Percentiles rank a stretch among this genome's conserved stretches.
Conservation (phyloP, 2,329 filamentous ascomycete genomes). For the Cryphonectria naterciae region DNA sequence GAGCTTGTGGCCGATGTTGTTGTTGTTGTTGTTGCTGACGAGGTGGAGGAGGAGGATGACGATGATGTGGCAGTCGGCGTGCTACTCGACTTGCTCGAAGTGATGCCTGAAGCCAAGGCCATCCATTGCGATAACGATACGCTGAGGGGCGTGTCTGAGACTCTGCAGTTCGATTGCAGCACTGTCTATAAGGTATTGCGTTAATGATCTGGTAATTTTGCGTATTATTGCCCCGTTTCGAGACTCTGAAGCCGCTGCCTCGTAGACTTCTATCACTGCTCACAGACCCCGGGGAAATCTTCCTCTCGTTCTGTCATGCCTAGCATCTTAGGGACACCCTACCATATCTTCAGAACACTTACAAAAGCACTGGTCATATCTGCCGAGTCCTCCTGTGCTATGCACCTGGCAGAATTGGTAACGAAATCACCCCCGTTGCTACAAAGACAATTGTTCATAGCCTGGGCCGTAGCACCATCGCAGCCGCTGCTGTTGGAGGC, state of each 20-base stretch:
- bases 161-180: slow-evolving; percentile 48
- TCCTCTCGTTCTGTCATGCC: neutral
- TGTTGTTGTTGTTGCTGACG: neutral
- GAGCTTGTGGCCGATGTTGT: slow-evolving; percentile 28
- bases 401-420: slow-evolving; percentile 49
- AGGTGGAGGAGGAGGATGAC: slow-evolving; percentile 4
- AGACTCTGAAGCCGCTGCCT: neutral
- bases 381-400: slow-evolving; percentile 42
- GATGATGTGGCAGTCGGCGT: slow-evolving; percentile 31
- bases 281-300: neutral
- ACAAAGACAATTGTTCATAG: slow-evolving; percentile 56
- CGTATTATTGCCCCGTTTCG: neutral
- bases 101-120: slow-evolving; percentile 35
- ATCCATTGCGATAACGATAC: slow-evolving; percentile 49
- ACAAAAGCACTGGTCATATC: slow-evolving; percentile 47
- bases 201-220: neutral
- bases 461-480: slow-evolving; percentile 41
- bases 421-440: slow-evolving; percentile 54
- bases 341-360: neutral
- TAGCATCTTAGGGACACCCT: neutral
- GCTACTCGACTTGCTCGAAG: slow-evolving; percentile 26
- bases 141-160: slow-evolving; percentile 48
- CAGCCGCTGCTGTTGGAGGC: slow-evolving; percentile 48
- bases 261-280: neutral
- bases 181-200: slow-evolving; percentile 36